These are phyloP conservation scores for Wickerhamomyces bisporus DNA, from an alignment of 805 yeast species.

Conservation along the genomic window DNA sequence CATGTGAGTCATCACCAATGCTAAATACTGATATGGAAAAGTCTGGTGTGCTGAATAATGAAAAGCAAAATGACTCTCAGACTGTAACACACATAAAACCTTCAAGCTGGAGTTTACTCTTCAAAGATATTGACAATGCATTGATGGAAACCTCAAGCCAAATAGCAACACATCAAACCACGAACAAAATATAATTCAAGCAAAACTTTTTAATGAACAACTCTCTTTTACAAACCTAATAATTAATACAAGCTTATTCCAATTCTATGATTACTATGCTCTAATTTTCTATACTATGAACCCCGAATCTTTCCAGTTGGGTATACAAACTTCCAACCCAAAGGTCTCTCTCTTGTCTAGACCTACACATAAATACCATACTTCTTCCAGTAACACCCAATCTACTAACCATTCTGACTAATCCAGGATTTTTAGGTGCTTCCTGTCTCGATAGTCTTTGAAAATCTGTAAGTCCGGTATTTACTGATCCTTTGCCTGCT, in stretches of 20 bases:
- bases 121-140: constrained; percentile 21
- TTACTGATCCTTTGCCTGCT: constrained; percentile 15
- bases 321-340: constrained; percentile 55
- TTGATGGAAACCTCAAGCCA: constrained; percentile 17
- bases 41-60: background rate
- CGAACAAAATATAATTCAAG: too few relatives aligned
- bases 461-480: constrained; percentile 1
- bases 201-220: too few relatives aligned
- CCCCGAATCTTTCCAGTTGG: constrained; percentile 31
- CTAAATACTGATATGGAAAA: background rate
- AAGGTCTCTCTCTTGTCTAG: constrained; percentile 74
- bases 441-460: constrained; percentile 11
- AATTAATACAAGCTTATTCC: background rate
- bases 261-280: background rate
- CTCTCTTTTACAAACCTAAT: too few relatives aligned
- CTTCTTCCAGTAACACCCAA: constrained; percentile 65
- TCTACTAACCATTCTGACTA: constrained; percentile 41
- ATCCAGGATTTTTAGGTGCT: constrained; percentile 33
- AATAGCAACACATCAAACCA: too few relatives aligned
- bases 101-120: constrained; percentile 17
- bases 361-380: constrained; percentile 73
- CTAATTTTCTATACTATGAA: background rate
- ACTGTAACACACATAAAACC: background rate
- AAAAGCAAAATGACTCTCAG: background rate
- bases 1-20: background rate